phyloP scores from a whole-genome alignment of 2,329 filamentous ascomycete genomes.

The Raffaelea arxii region DNA sequence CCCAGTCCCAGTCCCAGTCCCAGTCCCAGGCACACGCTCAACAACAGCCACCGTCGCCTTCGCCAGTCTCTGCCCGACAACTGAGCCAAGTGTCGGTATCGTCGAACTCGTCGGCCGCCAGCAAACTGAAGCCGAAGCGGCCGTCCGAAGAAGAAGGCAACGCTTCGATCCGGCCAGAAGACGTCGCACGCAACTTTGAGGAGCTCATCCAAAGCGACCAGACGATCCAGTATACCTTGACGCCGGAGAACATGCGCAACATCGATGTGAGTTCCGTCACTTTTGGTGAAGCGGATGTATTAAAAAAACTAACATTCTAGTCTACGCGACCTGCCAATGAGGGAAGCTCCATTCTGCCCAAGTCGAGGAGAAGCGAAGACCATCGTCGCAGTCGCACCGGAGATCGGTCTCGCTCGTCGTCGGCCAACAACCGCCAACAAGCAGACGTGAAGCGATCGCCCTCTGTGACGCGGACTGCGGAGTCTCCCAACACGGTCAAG shows the following conservation, averaged over 20 bases:
- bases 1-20: too few relatives aligned
- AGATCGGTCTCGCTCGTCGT: conserved; percentile 40
- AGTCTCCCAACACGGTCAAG: conserved; percentile 14
- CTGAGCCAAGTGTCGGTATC: conserved; percentile 40
- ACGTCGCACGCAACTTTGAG: conserved; percentile 62
- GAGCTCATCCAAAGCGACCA: conserved; percentile 73
- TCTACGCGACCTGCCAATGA: conserved; percentile 29
- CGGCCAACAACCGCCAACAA: conserved; percentile 23
- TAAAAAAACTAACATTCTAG: conserved; percentile 15
- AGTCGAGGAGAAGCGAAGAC: conserved; percentile 38
- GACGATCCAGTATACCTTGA: conserved; percentile 74
- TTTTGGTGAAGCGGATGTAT: not conserved
- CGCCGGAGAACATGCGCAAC: conserved; percentile 68
- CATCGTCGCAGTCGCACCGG: conserved; percentile 23
- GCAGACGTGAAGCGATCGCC: conserved; percentile 24
- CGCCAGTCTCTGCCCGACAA: conserved; percentile 17
- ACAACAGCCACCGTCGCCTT: too few relatives aligned
- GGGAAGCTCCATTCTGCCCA: conserved; percentile 31
- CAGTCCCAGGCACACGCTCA: conserved; percentile 3
- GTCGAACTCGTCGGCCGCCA: conserved; percentile 37
- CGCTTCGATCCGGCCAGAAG: conserved; percentile 35
- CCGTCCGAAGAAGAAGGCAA: conserved; percentile 51
- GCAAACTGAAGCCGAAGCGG: conserved; percentile 43
- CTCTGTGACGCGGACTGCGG: conserved; percentile 23
- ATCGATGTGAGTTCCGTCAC: conserved; percentile 48